These are phyloP conservation scores for Boletus vinaceobasis DNA, from an alignment of 768 basidiomycete species.

Conservation along the genomic window DNA sequence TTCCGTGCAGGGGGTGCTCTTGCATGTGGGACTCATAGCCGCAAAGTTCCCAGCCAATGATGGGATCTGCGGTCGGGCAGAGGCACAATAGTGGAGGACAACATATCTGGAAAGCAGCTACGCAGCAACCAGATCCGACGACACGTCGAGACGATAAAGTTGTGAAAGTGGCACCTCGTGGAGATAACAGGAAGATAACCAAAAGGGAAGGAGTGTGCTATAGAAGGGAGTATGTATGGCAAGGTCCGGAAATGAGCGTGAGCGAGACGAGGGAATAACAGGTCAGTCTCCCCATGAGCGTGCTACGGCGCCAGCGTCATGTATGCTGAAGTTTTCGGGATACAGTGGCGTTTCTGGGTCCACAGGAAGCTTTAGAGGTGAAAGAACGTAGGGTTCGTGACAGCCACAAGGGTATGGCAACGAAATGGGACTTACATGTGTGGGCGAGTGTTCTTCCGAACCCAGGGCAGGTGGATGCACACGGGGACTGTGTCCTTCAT, in stretches of 20 bases:
- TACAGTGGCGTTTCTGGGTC: constrained; percentile 10
- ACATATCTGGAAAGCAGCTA: constrained; percentile 26
- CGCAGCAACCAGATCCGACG: constrained; percentile 31
- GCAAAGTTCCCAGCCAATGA: constrained; percentile 11
- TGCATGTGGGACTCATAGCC: constrained; percentile 14
- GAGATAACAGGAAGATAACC: constrained; percentile 31
- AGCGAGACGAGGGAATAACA: constrained; percentile 9
- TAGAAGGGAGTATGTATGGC: constrained; percentile 17
- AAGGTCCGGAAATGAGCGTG: constrained; percentile 34
- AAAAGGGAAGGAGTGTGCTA: constrained; percentile 20
- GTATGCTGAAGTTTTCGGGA: constrained; percentile 28
- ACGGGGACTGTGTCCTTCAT: constrained; percentile 2
- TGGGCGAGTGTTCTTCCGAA: constrained; percentile 3
- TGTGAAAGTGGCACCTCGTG: constrained; percentile 27
- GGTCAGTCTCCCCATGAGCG: constrained; percentile 34
- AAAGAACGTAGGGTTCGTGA: constrained; percentile 6
- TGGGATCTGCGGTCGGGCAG: constrained; percentile 2
- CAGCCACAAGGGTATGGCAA: neutral
- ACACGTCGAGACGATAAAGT: constrained; percentile 17
- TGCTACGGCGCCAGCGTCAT: constrained; percentile 33
- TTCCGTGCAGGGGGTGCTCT: constrained; percentile 6
- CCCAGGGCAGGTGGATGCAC: neutral
- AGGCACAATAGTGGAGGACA: constrained; percentile 26
- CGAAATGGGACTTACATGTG: constrained; percentile 14
- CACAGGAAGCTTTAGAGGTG: constrained; percentile 7